A percentile compares a stretch with the other conserved stretches of the same genome.
Conservation (phyloP, 1,139 yeast species). For the Candida mesenterica region DNA sequence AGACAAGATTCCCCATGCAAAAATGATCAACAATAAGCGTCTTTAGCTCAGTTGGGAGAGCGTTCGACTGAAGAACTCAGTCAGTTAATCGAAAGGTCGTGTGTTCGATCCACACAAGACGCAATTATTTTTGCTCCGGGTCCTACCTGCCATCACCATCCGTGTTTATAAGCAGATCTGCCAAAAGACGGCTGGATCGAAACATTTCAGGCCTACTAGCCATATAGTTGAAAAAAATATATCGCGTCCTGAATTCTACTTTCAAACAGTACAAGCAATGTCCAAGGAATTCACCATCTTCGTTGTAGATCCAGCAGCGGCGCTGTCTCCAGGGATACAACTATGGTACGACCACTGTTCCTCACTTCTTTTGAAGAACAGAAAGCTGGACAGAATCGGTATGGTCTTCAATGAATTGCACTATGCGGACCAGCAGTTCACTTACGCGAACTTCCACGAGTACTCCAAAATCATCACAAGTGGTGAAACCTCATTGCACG, state of each 20-base stretch:
- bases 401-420: constrained; percentile 29
- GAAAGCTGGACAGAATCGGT: constrained; percentile 58
- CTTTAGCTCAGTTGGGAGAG: constrained; percentile 2
- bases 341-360: constrained; percentile 42
- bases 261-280: too few relatives aligned
- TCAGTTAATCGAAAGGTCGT: constrained; percentile 2
- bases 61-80: constrained; percentile 2
- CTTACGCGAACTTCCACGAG: constrained; percentile 20
- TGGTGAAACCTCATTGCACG: neutral
- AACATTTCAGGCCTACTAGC: too few relatives aligned
- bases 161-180: too few relatives aligned
- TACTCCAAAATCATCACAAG: constrained; percentile 5
- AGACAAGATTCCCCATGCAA: too few relatives aligned
- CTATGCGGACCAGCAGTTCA: constrained; percentile 24
- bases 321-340: constrained; percentile 3
- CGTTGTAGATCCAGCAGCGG: constrained; percentile 46
- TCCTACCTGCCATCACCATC: too few relatives aligned
- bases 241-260: too few relatives aligned
- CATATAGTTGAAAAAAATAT: too few relatives aligned
- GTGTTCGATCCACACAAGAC: constrained; percentile 2
- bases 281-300: constrained; percentile 42
- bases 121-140: constrained; percentile 1
- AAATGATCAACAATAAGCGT: too few relatives aligned
- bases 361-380: constrained; percentile 44
- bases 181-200: too few relatives aligned